phyloP scores from a whole-genome alignment of 352 stramenopile species.

The Phytophthora pisi region DNA sequence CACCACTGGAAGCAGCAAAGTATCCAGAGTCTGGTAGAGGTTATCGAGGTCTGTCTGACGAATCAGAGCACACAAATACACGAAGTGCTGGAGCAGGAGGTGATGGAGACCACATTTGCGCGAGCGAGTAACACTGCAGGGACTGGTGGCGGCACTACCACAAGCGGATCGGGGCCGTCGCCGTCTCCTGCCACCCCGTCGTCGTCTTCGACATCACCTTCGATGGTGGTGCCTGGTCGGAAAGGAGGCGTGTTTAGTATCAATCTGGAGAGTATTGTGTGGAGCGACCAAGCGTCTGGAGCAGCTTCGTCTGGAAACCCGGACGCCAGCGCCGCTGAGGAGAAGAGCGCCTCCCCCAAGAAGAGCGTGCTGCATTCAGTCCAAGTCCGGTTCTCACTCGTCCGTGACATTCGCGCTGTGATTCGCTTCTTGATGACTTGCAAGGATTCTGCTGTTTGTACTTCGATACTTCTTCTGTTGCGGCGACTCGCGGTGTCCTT shows the following conservation, averaged over 20 bases:
- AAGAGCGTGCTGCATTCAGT: slow-evolving; percentile 50
- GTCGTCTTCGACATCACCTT: slow-evolving; percentile 26
- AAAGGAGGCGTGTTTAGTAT: slow-evolving; percentile 79
- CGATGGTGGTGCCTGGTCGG: slow-evolving; percentile 30
- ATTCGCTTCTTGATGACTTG: slow-evolving; percentile 69
- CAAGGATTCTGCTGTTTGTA: slow-evolving; percentile 53
- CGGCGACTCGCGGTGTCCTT: slow-evolving; percentile 69
- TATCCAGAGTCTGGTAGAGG: slow-evolving; percentile 74
- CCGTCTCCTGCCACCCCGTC: slow-evolving; percentile 23
- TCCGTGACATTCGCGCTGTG: slow-evolving; percentile 70
- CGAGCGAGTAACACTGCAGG: slow-evolving; percentile 31
- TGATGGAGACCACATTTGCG: slow-evolving; percentile 76
- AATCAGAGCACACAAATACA: slow-evolving; percentile 80
- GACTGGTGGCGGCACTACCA: slow-evolving; percentile 11
- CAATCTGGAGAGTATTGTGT: slow-evolving; percentile 82
- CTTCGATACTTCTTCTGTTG: slow-evolving; percentile 61
- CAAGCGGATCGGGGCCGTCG: slow-evolving; percentile 18
- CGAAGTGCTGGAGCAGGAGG: slow-evolving; percentile 68
- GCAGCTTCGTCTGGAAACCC: slow-evolving; percentile 14
- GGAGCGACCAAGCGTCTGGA: slow-evolving; percentile 64
- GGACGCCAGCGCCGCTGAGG: slow-evolving; percentile 29
- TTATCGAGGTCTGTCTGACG: slow-evolving; percentile 78
- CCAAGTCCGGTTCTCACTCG: slow-evolving; percentile 74
- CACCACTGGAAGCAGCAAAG: slow-evolving; percentile 78
- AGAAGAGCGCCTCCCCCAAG: slow-evolving; percentile 18